A percentile compares a stretch with the other conserved stretches of the same genome.
Conservation (phyloP, 371 early-diverging fungal species). For the Circinella umbellata region DNA sequence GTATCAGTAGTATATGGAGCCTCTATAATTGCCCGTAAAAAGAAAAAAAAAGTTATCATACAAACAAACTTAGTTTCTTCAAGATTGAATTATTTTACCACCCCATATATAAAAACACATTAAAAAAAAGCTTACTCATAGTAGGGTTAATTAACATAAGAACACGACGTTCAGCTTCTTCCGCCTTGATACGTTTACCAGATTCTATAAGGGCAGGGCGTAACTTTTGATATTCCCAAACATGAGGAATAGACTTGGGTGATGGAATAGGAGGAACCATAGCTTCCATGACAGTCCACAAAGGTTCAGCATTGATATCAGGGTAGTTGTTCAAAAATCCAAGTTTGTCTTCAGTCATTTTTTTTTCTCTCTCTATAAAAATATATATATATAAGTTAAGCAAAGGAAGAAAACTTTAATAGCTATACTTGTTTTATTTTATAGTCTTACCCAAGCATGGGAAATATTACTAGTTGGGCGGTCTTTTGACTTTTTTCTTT, state of each 20-base stretch:
- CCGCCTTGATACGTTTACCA: conserved; percentile 24
- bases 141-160: conserved; percentile 32
- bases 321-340: conserved; percentile 24
- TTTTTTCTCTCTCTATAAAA: not conserved
- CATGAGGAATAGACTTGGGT: conserved; percentile 23
- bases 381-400: not conserved
- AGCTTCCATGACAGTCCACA: conserved; percentile 34
- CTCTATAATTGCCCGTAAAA: conserved; percentile 11
- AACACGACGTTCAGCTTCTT: conserved; percentile 31
- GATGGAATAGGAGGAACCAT: conserved; percentile 32
- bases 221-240: conserved; percentile 32
- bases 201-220: conserved; percentile 27
- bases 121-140: conserved; percentile 15
- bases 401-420: not conserved
- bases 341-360: conserved; percentile 17
- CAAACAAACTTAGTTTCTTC: too few relatives aligned
- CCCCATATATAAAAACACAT: not conserved
- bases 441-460: too few relatives aligned
- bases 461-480: not conserved
- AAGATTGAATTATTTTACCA: not conserved
- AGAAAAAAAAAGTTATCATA: not conserved
- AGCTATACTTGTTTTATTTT: not conserved
- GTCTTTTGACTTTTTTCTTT: conserved; percentile 4
- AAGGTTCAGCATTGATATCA: conserved; percentile 25
- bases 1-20: conserved; percentile 33